Evolutionary conservation across 805 yeast species (phyloP), one percentile per base, ranked within the genome.

Genomic region (Candida boleticola): DNA sequence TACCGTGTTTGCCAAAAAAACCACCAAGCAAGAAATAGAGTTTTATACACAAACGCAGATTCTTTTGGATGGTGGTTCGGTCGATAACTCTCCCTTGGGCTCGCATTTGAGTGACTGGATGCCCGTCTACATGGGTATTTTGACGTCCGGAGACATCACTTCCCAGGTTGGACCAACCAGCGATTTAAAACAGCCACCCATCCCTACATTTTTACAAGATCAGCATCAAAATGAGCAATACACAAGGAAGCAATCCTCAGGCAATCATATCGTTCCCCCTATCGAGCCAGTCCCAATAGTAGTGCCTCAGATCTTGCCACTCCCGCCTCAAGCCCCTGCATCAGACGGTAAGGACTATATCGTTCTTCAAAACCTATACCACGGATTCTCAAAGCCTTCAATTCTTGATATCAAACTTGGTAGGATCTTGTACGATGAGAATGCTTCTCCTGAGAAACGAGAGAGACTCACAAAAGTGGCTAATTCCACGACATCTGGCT

Each of bases 391-490:
- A 3, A 63, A 67, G 36, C 97, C 98, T 0, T 77, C 85, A 41
- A 74, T 93, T 1, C 54, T 92, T 47, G 99, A 92, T 58, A 77
- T 92, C 36, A 92, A 92, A 58, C 68, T 92, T 3, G 99, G 99
- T 0, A 61, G 79, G 4, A 55, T 73, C 7, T 63, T 92, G 29
- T 80, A 83, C 52, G 98, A 92, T 60, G 50, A 54, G 11, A 80
- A 87, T 1, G 47, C 76, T 2, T 56, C 50, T 0, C 49, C 54
- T 4, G 96, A 80, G 22, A 92, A 93, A 54, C 70, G 62, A 13
- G 63, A 62, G 38, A 60, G 98, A 32, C 63, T 92, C 54, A 65
- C 62, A 22, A 62, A 71, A 20, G 97, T 93, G 0, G 76, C 93
- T 35, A 56, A 64, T 1, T 44, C 66, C 0, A 92, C 98, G 1